Evolutionary conservation across 75 land plant genomes (phyloP).

Genomic region (Larix kaempferi): DNA sequence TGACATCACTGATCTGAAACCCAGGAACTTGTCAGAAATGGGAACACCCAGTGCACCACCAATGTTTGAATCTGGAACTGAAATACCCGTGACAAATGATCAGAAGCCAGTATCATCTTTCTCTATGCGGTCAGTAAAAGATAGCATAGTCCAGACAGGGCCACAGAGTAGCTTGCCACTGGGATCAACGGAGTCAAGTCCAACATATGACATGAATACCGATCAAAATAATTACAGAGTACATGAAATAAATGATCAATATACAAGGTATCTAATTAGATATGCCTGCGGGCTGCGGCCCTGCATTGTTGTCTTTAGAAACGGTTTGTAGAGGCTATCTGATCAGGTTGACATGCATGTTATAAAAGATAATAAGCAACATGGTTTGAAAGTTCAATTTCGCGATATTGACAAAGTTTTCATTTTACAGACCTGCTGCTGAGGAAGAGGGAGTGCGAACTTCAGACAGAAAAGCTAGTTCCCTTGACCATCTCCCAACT

Average conservation of each 20-base stretch:
- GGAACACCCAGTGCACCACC: slow-evolving; percentile 82
- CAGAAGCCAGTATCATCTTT: neutral
- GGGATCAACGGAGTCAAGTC: neutral
- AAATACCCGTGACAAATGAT: slow-evolving; percentile 4
- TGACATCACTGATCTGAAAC: neutral
- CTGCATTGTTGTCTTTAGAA: neutral
- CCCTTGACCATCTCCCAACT: slow-evolving; percentile 10
- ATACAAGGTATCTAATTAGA: neutral
- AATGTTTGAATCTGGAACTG: slow-evolving; percentile 31
- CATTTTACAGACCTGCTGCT: slow-evolving; percentile 3
- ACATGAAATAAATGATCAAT: slow-evolving; percentile 1
- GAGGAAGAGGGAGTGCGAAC: slow-evolving; percentile 18
- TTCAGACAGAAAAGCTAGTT: slow-evolving; percentile 18
- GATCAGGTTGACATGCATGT: neutral
- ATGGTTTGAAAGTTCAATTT: neutral
- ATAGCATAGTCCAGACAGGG: neutral
- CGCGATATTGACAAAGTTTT: neutral
- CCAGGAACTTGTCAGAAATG: slow-evolving; percentile 20
- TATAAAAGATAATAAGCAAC: neutral
- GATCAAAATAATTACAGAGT: slow-evolving; percentile 1
- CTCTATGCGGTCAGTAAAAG: neutral
- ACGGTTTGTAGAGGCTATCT: neutral
- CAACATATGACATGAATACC: neutral
- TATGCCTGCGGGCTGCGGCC: neutral
- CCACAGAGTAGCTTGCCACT: neutral